Base-by-base conservation (phyloP, 306 rosid genomes). In the Amphicarpaea edgeworthii region DNA sequence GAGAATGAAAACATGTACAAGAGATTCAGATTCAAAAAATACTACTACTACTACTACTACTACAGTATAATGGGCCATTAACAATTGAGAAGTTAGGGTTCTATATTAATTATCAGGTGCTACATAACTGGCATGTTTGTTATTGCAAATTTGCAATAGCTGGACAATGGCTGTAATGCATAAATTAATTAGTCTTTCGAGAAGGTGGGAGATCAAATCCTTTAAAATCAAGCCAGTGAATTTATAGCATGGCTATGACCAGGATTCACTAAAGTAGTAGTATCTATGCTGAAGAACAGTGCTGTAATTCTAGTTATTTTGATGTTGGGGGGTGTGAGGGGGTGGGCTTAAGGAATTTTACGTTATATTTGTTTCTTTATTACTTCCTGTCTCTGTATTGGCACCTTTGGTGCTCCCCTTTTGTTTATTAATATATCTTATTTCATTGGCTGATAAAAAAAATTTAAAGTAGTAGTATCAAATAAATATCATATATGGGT, bases 161-260 rank as follows among this genome's bases (percentile, higher is more conserved):
- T 69, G 81, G 70, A 78, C 46, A 59, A 65, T 41, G 77, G 77
- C 64, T 78, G 70, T 47, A 55, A 58, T 16, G 16, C 14, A 51
- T 15, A 41, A 77, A 77, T 55, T 68, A 77, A 77, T 55, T 68
- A 30, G 49, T 41, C 16, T 58, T 58, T 49, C 70, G 5, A 63
- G 63, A 43, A 45, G 37, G 62, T 77, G 40, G 40, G 57, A 77
- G 62, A 78, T 78, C 69, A 78, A 68, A 30, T 70, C 42, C 69
- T 77, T 77, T 19, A n/a, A 76, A 66, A 67, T 53, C 26, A 54
- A 66, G 32, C 20, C 55, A 32, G 7, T 47, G 40, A 30, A 75
- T 62, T 64, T 17, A 61, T 28, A 17, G 38, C 23, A 3, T 58
- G 30, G 14, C 14, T 5, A 28, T 2, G 32, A 28, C 4, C 49